Conservation (phyloP, 192 early-diverging fungal species). For the Entomortierella beljakovae region DNA sequence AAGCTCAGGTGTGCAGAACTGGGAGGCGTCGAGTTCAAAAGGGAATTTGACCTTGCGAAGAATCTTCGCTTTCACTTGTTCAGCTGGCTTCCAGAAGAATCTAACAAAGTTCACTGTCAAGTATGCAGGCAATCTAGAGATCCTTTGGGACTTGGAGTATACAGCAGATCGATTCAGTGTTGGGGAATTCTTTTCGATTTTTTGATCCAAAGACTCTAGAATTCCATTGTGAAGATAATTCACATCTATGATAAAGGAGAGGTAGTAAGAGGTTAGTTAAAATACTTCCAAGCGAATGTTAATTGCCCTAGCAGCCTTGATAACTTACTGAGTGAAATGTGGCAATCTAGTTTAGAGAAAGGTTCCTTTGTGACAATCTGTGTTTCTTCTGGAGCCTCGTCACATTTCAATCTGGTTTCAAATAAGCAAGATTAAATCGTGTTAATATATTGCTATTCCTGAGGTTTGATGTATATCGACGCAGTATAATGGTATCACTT, state of each 20-base stretch:
- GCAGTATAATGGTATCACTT: not conserved
- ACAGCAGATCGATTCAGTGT: constrained; percentile 82
- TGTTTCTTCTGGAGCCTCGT: constrained; percentile 83
- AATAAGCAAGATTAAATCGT: not conserved
- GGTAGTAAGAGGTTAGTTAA: not conserved
- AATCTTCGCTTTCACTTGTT: constrained; percentile 90
- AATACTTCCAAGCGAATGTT: not conserved
- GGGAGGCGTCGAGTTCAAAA: constrained; percentile 88
- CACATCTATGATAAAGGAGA: constrained; percentile 56
- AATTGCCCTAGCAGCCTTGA: not conserved
- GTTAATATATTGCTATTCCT: not conserved
- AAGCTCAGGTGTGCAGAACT: constrained; percentile 88
- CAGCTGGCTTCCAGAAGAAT: constrained; percentile 93
- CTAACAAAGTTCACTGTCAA: constrained; percentile 92
- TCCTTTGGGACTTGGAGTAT: constrained; percentile 80
- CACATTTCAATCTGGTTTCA: constrained; percentile 71
- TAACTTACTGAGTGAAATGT: constrained; percentile 65
- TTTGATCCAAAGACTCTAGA: constrained; percentile 77
- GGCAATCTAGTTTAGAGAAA: constrained; percentile 84
- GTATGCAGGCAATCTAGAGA: constrained; percentile 90
- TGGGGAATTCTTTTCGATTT: constrained; percentile 91
- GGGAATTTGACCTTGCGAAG: constrained; percentile 96
- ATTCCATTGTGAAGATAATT: constrained; percentile 86
- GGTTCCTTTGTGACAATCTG: constrained; percentile 68
- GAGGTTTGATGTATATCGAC: not conserved